Evolutionary conservation across 164 flowering plant species (phyloP).

Genomic region (Macadamia tetraphylla): DNA sequence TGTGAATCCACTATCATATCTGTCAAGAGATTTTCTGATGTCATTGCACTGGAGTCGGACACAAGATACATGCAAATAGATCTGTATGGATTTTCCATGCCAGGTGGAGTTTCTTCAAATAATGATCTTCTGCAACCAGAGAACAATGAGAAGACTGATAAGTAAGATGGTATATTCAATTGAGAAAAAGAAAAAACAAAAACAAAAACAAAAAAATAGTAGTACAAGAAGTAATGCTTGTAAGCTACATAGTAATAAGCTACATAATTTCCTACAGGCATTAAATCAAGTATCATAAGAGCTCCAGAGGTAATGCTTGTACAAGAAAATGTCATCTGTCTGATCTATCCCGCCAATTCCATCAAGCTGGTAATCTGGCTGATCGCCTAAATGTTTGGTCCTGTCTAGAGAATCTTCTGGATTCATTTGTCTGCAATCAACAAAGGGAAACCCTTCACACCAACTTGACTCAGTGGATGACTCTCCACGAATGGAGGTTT

Average conservation of each 20-base stretch:
- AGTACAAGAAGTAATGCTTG: constrained; percentile 5
- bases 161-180: not conserved
- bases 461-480: constrained; percentile 12
- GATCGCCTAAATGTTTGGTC: constrained; percentile 9
- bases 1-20: constrained; percentile 16
- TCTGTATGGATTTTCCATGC: constrained; percentile 6
- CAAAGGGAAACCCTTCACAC: constrained; percentile 10
- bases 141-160: not conserved
- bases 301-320: constrained; percentile 36
- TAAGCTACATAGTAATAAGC: constrained; percentile 15
- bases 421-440: constrained; percentile 5
- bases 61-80: constrained; percentile 17
- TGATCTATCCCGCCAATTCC: constrained; percentile 21
- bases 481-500: constrained; percentile 5
- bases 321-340: constrained; percentile 48
- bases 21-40: constrained; percentile 9
- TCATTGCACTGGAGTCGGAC: constrained; percentile 2
- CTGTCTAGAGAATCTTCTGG: constrained; percentile 14
- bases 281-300: constrained; percentile 31
- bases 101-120: constrained; percentile 24
- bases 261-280: constrained; percentile 27
- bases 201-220: not conserved
- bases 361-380: constrained; percentile 25
- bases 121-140: constrained; percentile 41
- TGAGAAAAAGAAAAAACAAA: not conserved